phyloP scores from a whole-genome alignment of 108 stramenopile genomes.

The Craspedostauros australis region DNA sequence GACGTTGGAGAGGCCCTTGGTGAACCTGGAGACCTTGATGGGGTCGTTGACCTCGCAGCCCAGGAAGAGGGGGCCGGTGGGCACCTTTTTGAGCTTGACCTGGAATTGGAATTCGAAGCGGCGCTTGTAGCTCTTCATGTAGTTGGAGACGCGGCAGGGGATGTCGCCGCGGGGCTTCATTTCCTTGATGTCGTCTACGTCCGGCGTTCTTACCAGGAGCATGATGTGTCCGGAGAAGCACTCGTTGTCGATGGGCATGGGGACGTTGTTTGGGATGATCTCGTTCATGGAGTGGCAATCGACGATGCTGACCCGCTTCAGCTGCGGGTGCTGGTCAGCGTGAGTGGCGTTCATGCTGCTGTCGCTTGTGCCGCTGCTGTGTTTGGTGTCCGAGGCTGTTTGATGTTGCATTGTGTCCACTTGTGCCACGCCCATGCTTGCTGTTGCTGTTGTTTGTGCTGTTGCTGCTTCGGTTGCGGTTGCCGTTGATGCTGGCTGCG shows the following conservation, averaged over 20 bases:
- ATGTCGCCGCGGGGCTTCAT: constrained; percentile 10
- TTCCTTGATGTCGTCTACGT: constrained; percentile 38
- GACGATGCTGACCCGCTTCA: constrained; percentile 28
- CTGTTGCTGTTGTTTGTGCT: not conserved
- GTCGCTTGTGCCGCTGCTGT: not conserved
- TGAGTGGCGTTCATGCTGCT: not conserved
- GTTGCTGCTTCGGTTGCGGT: too few relatives aligned
- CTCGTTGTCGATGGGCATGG: constrained; percentile 50
- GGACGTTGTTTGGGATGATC: constrained; percentile 39
- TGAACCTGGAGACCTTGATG: constrained; percentile 45
- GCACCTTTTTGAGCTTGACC: constrained; percentile 59
- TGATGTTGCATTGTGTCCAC: too few relatives aligned
- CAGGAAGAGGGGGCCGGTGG: constrained; percentile 53
- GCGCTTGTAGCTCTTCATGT: constrained; percentile 48
- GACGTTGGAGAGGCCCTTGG: constrained; percentile 39
- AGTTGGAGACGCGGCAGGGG: constrained; percentile 23
- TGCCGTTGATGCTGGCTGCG: too few relatives aligned
- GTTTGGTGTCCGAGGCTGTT: too few relatives aligned
- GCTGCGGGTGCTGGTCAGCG: constrained; percentile 31
- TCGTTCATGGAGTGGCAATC: constrained; percentile 21
- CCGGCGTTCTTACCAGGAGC: constrained; percentile 61
- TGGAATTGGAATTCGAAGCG: constrained; percentile 80
- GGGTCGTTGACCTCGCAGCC: constrained; percentile 56
- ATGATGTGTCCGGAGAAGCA: constrained; percentile 56
- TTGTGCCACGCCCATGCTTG: too few relatives aligned